Conservation (phyloP, 345 rosid genomes). For the Syzygium oleosum region DNA sequence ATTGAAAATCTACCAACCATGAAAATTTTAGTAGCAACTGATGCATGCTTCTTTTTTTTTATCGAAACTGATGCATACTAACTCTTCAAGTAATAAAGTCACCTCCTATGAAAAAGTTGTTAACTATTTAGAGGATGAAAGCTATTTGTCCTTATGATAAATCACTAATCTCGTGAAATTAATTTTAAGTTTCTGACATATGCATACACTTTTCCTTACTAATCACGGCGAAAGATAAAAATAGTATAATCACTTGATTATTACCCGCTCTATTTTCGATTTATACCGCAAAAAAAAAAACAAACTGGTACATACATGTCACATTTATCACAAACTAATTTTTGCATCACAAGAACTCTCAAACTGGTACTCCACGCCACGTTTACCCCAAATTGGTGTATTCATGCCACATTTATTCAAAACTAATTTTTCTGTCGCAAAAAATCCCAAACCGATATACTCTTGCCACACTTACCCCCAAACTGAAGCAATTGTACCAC, state of each 20-base stretch:
- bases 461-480: no score
- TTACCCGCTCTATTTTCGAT: background rate
- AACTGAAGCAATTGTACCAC: no score
- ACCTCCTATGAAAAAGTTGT: background rate
- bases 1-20: background rate
- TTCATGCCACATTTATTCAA: no score
- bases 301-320: no score
- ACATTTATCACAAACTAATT: no score
- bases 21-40: background rate
- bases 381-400: no score
- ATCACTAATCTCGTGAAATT: background rate
- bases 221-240: background rate
- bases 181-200: background rate
- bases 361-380: no score
- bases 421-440: no score
- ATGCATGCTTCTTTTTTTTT: background rate
- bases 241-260: background rate
- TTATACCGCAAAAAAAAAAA: no score
- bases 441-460: no score
- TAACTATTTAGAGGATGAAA: background rate
- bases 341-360: no score
- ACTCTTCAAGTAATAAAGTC: background rate
- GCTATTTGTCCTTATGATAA: background rate
- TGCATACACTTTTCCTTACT: background rate
- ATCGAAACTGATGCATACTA: background rate